These are phyloP conservation scores for Ascosphaera aggregata DNA, from an alignment of 2,329 filamentous ascomycete species.

Conservation along the genomic window DNA sequence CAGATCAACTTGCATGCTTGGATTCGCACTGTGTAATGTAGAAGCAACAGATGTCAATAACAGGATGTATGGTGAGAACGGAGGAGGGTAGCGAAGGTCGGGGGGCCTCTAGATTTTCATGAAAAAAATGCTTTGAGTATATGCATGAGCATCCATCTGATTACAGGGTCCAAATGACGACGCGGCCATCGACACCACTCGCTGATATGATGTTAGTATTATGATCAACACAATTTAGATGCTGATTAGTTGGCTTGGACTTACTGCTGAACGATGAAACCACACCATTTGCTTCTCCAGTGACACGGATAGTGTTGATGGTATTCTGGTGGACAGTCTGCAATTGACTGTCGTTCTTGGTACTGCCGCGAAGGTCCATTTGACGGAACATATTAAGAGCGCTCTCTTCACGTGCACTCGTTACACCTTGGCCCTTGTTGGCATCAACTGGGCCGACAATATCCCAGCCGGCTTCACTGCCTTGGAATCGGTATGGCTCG, in stretches of 20 bases:
- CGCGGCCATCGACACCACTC: conserved; percentile 59
- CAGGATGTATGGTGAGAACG: too few species aligned
- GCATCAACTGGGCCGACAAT: conserved; percentile 58
- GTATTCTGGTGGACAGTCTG: conserved; percentile 96
- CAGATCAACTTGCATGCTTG: too few species aligned
- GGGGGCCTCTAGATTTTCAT: neutral
- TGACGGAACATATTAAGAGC: conserved; percentile 96
- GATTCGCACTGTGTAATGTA: too few species aligned
- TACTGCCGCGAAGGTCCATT: conserved; percentile 94
- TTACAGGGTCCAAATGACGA: conserved; percentile 55
- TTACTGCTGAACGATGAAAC: conserved; percentile 73
- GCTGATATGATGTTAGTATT: too few species aligned
- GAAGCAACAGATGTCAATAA: too few species aligned
- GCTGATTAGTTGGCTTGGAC: too few species aligned
- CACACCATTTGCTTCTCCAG: conserved; percentile 37
- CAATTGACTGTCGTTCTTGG: conserved; percentile 76
- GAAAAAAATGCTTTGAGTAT: neutral
- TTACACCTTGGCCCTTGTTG: conserved; percentile 37
- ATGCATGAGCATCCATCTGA: neutral
- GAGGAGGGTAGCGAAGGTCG: too few species aligned
- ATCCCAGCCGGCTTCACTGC: conserved; percentile 59
- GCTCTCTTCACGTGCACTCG: conserved; percentile 55
- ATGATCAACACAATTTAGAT: too few species aligned
- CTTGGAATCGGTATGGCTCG: conserved; percentile 76
- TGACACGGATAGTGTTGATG: conserved; percentile 61